Conservation (phyloP, 1,284 basidiomycete species). For the Ganoderma sinense region DNA sequence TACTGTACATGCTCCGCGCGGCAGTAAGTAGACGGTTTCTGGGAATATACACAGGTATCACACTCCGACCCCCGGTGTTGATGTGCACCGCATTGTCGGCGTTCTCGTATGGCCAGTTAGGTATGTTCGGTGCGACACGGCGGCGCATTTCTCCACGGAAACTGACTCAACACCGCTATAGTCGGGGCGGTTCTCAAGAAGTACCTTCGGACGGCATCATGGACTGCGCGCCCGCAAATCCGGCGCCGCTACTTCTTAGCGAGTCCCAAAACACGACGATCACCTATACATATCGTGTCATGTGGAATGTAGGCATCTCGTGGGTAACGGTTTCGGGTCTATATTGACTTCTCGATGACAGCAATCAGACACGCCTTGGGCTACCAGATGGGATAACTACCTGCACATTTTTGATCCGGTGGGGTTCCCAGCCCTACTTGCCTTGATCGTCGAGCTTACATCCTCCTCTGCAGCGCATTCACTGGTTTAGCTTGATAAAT, state of each 20-base stretch:
- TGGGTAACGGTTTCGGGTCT: background rate
- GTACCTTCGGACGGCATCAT: slow-evolving; percentile 36
- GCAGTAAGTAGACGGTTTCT: background rate
- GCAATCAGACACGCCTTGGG: slow-evolving; percentile 90
- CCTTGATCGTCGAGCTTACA: slow-evolving; percentile 10
- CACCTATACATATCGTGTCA: slow-evolving; percentile 90
- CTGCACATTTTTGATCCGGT: slow-evolving; percentile 80
- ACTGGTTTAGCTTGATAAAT: slow-evolving; percentile 95
- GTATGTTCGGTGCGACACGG: slow-evolving; percentile 43
- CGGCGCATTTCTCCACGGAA: background rate
- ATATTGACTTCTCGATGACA: slow-evolving; percentile 36
- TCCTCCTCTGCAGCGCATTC: slow-evolving; percentile 57
- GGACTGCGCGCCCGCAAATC: slow-evolving; percentile 43
- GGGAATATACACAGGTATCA: slow-evolving; percentile 72
- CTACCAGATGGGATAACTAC: slow-evolving; percentile 97
- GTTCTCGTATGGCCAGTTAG: slow-evolving; percentile 92
- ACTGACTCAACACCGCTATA: slow-evolving; percentile 36
- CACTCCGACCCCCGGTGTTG: slow-evolving; percentile 66
- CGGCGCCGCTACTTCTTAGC: slow-evolving; percentile 63
- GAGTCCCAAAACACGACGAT: slow-evolving; percentile 74
- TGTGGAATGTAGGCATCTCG: slow-evolving; percentile 74
- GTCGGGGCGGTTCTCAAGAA: slow-evolving; percentile 67
- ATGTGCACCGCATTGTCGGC: slow-evolving; percentile 85
- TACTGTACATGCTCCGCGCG: background rate
- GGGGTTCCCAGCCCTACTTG: slow-evolving; percentile 11